A percentile compares a stretch with the other conserved stretches of the same genome.
Conservation (phyloP, 2,329 filamentous ascomycete genomes). For the Monascus ruber region DNA sequence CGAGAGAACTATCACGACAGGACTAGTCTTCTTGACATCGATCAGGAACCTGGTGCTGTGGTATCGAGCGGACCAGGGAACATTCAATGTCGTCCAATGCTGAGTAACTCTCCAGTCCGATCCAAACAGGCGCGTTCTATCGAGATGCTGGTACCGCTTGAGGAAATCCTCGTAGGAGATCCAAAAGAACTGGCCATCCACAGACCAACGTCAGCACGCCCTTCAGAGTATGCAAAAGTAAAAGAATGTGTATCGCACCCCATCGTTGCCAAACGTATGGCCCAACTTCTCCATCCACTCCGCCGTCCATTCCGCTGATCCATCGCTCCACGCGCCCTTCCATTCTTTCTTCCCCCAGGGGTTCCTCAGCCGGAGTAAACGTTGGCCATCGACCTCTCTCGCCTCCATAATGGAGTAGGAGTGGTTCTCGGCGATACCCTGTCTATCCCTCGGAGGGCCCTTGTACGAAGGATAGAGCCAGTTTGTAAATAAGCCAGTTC, state of each 20-base stretch:
- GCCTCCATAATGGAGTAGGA: constrained; percentile 50
- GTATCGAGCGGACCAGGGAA: constrained; percentile 51
- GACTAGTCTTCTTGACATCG: constrained; percentile 39
- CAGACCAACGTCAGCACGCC: constrained; percentile 3
- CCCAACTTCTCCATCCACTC: constrained; percentile 63
- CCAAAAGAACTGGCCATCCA: constrained; percentile 40
- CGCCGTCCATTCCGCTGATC: constrained; percentile 72
- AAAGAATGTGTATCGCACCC: constrained; percentile 28
- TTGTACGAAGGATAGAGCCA: constrained; percentile 28
- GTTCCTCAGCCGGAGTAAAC: constrained; percentile 58
- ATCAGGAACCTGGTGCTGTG: constrained; percentile 50
- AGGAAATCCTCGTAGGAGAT: constrained; percentile 49
- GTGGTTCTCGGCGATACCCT: constrained; percentile 38
- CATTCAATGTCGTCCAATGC: constrained; percentile 49
- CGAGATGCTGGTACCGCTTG: constrained; percentile 48
- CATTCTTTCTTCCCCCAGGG: constrained; percentile 75
- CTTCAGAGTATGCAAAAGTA: not conserved
- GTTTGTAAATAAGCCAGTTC: constrained; percentile 35
- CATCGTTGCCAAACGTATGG: constrained; percentile 67
- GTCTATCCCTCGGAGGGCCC: constrained; percentile 26
- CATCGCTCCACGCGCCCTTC: constrained; percentile 72
- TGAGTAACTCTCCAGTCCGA: constrained; percentile 50
- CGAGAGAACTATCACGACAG: constrained; percentile 47
- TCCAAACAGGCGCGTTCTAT: constrained; percentile 50
- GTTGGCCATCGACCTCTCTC: constrained; percentile 49